Evolutionary conservation across 1,139 yeast genomes (phyloP).

Genomic region (Geotrichum aggregatum): DNA sequence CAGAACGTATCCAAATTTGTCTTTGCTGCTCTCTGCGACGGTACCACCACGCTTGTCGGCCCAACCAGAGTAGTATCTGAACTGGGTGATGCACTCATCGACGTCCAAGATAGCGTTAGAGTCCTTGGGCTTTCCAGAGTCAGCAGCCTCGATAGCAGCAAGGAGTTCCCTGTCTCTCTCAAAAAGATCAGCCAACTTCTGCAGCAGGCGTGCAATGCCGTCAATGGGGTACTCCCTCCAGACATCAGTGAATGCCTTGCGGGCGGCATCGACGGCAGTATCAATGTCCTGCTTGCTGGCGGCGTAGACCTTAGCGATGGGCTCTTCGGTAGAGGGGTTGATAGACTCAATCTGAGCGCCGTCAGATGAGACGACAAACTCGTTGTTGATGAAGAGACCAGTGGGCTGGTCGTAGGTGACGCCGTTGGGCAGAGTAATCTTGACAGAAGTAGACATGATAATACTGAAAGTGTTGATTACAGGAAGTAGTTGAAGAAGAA

Average conservation of each 20-base stretch:
- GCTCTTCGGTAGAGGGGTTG: conserved; percentile 48
- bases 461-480: not conserved
- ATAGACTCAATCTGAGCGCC: conserved; percentile 50
- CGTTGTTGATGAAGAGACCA: conserved; percentile 79
- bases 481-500: not conserved
- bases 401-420: conserved; percentile 58
- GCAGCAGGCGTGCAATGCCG: conserved; percentile 45
- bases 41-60: conserved; percentile 75
- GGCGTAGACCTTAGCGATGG: conserved; percentile 50
- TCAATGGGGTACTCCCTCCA: conserved; percentile 50
- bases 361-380: conserved; percentile 58
- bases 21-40: conserved; percentile 60
- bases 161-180: conserved; percentile 48
- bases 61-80: conserved; percentile 71
- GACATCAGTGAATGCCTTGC: conserved; percentile 46
- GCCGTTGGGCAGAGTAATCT: conserved; percentile 57
- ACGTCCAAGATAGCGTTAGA: conserved; percentile 51
- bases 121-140: conserved; percentile 55
- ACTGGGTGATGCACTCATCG: conserved; percentile 49
- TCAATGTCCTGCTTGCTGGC: conserved; percentile 57
- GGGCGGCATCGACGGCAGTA: conserved; percentile 57
- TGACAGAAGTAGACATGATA: conserved; percentile 15
- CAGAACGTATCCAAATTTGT: conserved; percentile 55
- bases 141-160: conserved; percentile 55
- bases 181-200: conserved; percentile 52